phyloP scores from a whole-genome alignment of 768 basidiomycete genomes.

The Tremella mesenterica region DNA sequence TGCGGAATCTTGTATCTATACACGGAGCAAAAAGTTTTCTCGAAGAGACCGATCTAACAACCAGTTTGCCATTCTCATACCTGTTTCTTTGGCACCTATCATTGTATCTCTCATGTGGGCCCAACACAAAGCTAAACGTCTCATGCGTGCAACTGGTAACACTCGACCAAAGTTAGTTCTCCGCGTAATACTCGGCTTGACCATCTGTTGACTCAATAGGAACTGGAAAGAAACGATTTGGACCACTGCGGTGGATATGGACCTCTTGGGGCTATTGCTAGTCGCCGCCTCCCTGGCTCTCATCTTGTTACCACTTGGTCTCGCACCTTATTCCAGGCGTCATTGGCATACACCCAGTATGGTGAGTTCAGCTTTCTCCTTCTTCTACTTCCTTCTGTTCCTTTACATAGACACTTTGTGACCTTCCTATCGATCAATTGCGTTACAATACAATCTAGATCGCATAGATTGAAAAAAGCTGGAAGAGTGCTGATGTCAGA shows the following conservation, averaged over 20 bases:
- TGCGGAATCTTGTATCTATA: too few species aligned
- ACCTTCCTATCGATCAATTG: too few species aligned
- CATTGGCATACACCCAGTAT: constrained; percentile 41
- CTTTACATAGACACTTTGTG: background rate
- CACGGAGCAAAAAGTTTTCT: background rate
- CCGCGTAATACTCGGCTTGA: background rate
- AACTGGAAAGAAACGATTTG: constrained; percentile 4
- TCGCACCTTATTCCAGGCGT: constrained; percentile 22
- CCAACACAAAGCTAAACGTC: constrained; percentile 36
- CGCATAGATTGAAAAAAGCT: background rate
- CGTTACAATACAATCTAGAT: too few species aligned
- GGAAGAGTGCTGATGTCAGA: constrained; percentile 13
- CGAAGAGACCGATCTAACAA: too few species aligned
- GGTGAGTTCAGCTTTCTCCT: constrained; percentile 13
- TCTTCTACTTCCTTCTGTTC: background rate
- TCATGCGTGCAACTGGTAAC: constrained; percentile 6
- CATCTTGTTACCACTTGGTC: constrained; percentile 43
- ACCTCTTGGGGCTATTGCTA: constrained; percentile 39
- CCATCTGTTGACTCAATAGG: too few species aligned
- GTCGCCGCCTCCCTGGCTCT: constrained; percentile 41
- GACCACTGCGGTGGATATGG: constrained; percentile 28
- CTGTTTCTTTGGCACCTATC: constrained; percentile 40
- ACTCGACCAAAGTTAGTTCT: background rate
- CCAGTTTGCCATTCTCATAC: constrained; percentile 44
- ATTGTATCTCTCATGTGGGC: constrained; percentile 44